Base-by-base conservation (phyloP, 495 filamentous ascomycete species). In the Glutinoglossum americanum region DNA sequence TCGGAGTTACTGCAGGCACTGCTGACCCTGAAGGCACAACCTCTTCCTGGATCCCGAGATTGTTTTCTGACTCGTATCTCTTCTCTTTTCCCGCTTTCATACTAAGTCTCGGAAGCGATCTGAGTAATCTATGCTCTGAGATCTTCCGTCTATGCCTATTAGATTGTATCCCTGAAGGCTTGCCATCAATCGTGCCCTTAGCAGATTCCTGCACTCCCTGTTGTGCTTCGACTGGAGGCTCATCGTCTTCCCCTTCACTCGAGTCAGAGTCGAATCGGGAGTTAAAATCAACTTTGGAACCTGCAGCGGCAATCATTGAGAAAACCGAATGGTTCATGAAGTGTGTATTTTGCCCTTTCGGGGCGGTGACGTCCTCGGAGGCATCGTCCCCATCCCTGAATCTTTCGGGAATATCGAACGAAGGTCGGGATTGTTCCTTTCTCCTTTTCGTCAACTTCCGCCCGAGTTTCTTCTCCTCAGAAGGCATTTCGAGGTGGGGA, bases 291-390 rank as follows among this genome's bases (percentile, higher is more conserved):
- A 81, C 81, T 51, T 78, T 78, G 56, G 85, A 86, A 6, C 87
- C 87, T 41, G 87, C 88, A n/a, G 87, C 84, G 17, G 89, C 86
- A 60, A 98, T 89, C 69, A 98, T 76, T 55, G 87, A 89, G 68
- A 96, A 94, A 55, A 98, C 77, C 54, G 86, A 90, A 70, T 96
- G 89, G 68, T 96, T 90, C 85, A 94, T 85, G 61, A 86, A 85
- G 25, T 73, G 74, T 25, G 72, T 58, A 8, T 72, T 67, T 26
- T 65, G 67, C 55, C 74, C 72, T 48, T 65, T 71, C 3, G 80
- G 79, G 25, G 82, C 81, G 15, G 80, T 79, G 47, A 82, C 83
- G 68, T 92, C 88, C 57, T 89, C 78, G 11, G 84, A 72, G 15
- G 74, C 75, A 66, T 89, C 85, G 41, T 79, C 81, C 41, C 81